Evolutionary conservation across 1,284 basidiomycete genomes (phyloP), one percentile per base, ranked within the genome.

Genomic region (Boletus chippewaensis): DNA sequence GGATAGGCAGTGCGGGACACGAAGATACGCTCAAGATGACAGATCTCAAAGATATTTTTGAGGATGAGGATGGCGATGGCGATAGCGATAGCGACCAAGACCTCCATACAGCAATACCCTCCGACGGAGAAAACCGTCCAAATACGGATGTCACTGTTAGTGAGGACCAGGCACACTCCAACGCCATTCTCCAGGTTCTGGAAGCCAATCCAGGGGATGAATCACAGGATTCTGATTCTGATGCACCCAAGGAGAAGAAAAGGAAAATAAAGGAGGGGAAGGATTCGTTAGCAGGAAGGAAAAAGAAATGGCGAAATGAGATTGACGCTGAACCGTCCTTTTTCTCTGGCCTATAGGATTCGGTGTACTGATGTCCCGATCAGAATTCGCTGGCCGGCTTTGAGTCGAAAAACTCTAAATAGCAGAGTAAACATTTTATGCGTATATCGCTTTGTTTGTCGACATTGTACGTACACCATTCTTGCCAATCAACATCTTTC

Each of bases 1-100:
- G 92, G 87, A 78, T 95, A 15, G 95, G 84, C n/a, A 94, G 91
- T 65, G 88, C 86, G n/a, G 91, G 90, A 15, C 94, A 97, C 62
- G 93, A 95, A 57, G 89, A 95, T 55, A 75, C 82, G 28, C 67
- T 96, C 57, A 87, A 87, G 66, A 70, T 97, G 69, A 95, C 91
- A 22, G 87, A 95, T 70, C 71, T 97, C 32, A 79, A 72, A 49
- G 76, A 73, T 3, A 76, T 81, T 47, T 75, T 79, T 56, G 74
- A 72, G 38, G 75, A 76, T 13, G 70, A 70, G 10, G 67, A 64
- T 15, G 57, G 56, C 4, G 67, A 63, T 15, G 57, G 57, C 6
- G 64, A 61, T 18, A 58, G 57, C 6, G 64, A 61, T 18, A 58
- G 60, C 35, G 69, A 69, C 24, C 67, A 66, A 18, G 63, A 61